Percentiles rank a stretch among this genome's conserved stretches.
Evolutionary conservation across 139 green algal species (phyloP).

Genomic region (Coelastrella sp.): DNA sequence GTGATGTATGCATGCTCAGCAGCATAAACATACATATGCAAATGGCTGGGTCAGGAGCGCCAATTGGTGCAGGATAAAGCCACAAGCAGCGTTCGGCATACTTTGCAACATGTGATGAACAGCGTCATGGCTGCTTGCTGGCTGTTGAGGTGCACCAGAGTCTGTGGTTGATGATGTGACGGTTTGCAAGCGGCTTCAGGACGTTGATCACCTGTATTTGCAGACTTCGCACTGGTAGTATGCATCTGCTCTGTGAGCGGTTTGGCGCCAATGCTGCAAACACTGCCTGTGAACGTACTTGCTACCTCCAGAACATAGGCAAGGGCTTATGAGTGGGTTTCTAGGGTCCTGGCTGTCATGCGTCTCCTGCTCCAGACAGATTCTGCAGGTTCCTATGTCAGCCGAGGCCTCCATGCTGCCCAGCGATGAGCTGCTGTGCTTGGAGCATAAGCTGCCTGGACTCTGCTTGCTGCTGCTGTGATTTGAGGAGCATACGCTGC

Average conservation of each 20-base stretch:
- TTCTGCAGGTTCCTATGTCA: slow-evolving; percentile 3
- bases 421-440: not conserved
- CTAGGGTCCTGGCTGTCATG: not conserved
- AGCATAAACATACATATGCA: too few species aligned
- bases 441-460: not conserved
- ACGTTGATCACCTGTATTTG: slow-evolving; percentile 33
- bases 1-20: too few species aligned
- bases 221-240: slow-evolving; percentile 47
- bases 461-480: not conserved
- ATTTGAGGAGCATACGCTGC: not conserved
- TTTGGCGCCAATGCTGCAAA: slow-evolving; percentile 37
- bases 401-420: not conserved
- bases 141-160: too few species aligned
- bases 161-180: too few species aligned
- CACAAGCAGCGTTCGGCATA: too few species aligned
- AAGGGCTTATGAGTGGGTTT: slow-evolving; percentile 22
- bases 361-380: slow-evolving; percentile 25
- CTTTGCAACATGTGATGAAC: too few species aligned
- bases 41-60: too few species aligned
- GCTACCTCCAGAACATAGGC: slow-evolving; percentile 26
- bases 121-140: too few species aligned
- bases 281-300: slow-evolving; percentile 45
- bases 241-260: slow-evolving; percentile 35
- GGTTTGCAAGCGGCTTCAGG: not conserved
- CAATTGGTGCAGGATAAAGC: too few species aligned